Percentiles rank a stretch among this genome's conserved stretches.
These are phyloP conservation scores for Sphaerosporella brunnea DNA, from an alignment of 495 filamentous ascomycete genomes.

Conservation along the genomic window DNA sequence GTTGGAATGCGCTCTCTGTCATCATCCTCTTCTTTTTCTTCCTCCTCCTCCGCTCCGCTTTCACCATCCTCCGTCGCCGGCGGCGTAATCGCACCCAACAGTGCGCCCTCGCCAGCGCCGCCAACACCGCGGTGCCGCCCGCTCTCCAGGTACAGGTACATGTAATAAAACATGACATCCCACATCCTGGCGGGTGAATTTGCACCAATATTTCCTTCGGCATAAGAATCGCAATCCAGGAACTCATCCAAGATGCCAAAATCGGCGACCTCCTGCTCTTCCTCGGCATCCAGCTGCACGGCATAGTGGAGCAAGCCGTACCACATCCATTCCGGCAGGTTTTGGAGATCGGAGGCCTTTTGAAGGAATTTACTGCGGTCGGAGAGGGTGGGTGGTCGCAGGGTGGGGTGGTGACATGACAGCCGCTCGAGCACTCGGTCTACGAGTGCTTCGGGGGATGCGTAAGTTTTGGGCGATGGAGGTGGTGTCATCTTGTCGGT, in stretches of 20 bases:
- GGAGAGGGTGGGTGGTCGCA: background rate
- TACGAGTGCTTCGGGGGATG: background rate
- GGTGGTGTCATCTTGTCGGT: background rate
- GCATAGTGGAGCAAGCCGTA: conserved; percentile 4
- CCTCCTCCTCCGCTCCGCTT: background rate
- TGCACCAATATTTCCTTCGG: background rate
- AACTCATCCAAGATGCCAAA: conserved; percentile 2
- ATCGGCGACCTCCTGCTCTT: background rate
- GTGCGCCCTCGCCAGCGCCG: background rate
- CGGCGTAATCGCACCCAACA: background rate
- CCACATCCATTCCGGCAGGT: conserved; percentile 3
- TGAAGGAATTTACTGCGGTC: background rate
- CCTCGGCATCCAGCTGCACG: background rate
- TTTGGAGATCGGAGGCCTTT: background rate
- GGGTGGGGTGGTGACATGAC: background rate
- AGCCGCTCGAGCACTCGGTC: background rate
- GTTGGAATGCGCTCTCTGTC: background rate
- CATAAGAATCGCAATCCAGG: background rate
- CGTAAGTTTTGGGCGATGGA: background rate
- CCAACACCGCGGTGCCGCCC: background rate
- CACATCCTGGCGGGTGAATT: background rate
- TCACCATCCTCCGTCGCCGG: background rate
- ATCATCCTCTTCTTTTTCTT: background rate
- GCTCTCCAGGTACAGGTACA: background rate
- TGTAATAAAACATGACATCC: conserved; percentile 3